Base-by-base conservation (phyloP, 805 yeast genomes). In the Spathaspora sp. region DNA sequence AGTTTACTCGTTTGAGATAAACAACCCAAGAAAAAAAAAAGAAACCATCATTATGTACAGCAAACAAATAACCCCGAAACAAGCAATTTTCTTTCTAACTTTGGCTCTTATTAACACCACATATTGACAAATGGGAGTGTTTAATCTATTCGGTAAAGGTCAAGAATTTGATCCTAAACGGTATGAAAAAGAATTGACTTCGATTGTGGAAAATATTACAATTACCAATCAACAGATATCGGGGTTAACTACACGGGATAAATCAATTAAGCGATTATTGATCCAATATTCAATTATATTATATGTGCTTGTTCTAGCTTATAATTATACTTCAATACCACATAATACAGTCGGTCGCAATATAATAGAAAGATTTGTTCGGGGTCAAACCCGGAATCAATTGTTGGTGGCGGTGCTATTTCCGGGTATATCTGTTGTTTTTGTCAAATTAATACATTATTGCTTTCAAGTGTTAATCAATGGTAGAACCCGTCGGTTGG, bases 141-240 rank as follows among this genome's bases (percentile, higher is more conserved):
- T 70, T 52, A 58, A 57, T 31, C 28, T 68, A 40, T 68, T 68
- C 53, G 57, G 52, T 20, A 55, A 56, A 40, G 60, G 56, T 38
- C 28, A 35, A 2, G 63, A 58, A 46, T 65, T 69, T 49, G 66
- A 67, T 46, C 67, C 72, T 10, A 66, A 65, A 18, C 48, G 49
- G 11, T 71, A 67, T 55, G 76, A 71, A 44, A 64, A 64, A 48
- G 72, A 71, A 48, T 60, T 71, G 17, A 67, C 65, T n/a, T 48
- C 57, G 1, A 51, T 71, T 28, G 61, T 67, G 7, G 62, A 62
- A 40, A 57, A 60, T 11, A 68, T 70, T n/a, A 60, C 62, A 10
- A 58, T 51, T 44, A 62, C 64, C n/a, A 57, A 60, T 20, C 64
- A 60, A 42, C 70, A 67, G 39, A 56, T 68, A 17, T 49, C 56